Evolutionary conservation across 2,329 filamentous ascomycete genomes (phyloP).

Genomic region (Pyrenophora tritici-repentis): DNA sequence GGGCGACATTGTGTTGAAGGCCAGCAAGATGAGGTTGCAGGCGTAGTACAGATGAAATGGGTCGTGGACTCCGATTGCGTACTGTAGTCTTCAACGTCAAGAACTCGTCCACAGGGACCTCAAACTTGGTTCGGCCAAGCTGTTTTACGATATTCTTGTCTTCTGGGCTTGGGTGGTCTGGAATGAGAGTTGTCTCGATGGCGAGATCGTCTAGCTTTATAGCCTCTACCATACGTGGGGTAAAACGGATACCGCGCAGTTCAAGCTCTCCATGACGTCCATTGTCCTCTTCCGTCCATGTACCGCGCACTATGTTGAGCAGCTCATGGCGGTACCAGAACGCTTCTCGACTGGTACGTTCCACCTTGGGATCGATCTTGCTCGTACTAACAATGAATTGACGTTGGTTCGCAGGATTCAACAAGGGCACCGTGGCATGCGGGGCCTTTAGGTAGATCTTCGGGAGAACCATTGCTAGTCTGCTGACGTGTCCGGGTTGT

Average conservation of each 20-base stretch:
- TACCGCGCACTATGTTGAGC: conserved; percentile 70
- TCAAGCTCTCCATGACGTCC: conserved; percentile 71
- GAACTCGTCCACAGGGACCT: conserved; percentile 64
- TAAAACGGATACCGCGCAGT: conserved; percentile 74
- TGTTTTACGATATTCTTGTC: conserved; percentile 35
- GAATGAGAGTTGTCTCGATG: conserved; percentile 59
- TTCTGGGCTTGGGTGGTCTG: conserved; percentile 19
- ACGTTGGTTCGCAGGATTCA: conserved; percentile 81
- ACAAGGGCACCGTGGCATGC: conserved; percentile 74
- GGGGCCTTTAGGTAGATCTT: conserved; percentile 78
- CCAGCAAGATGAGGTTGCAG: conserved; percentile 77
- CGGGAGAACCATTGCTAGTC: conserved; percentile 75
- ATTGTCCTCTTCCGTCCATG: conserved; percentile 67
- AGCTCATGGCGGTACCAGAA: conserved; percentile 92
- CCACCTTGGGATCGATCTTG: conserved; percentile 77
- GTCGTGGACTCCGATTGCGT: conserved; percentile 71
- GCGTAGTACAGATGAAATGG: conserved; percentile 74
- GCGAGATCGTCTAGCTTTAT: conserved; percentile 77
- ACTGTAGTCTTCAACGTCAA: conserved; percentile 71
- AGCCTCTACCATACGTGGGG: conserved; percentile 78
- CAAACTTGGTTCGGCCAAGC: conserved; percentile 54
- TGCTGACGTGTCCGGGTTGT: conserved; percentile 67
- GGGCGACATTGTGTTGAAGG: conserved; percentile 70
- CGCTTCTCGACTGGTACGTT: conserved; percentile 76
- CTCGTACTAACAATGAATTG: conserved; percentile 88